Conservation (phyloP, 1,284 basidiomycete genomes). For the Puccinia novopanici region DNA sequence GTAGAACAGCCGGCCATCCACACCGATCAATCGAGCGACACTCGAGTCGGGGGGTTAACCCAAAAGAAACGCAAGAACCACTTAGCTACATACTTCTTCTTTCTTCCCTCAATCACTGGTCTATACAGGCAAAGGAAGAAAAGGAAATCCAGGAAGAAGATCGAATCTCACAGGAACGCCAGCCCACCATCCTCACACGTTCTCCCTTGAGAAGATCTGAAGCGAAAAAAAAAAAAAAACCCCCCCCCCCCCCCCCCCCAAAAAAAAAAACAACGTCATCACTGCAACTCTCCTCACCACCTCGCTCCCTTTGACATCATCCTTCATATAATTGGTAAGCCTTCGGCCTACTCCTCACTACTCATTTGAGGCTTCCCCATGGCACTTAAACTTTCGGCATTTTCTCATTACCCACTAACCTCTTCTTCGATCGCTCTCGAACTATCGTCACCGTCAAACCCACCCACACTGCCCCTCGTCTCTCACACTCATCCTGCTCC, state of each 20-base stretch:
- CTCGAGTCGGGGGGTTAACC: neutral
- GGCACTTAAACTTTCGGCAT: neutral
- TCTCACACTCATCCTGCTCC: neutral
- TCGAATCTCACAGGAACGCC: neutral
- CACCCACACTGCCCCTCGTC: neutral
- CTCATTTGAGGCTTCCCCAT: neutral
- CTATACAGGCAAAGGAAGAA: neutral
- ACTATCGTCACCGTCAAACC: neutral
- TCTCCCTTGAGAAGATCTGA: neutral
- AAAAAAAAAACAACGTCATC: neutral
- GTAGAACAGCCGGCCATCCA: neutral
- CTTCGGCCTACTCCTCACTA: neutral
- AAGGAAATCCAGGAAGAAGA: neutral
- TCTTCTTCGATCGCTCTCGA: neutral
- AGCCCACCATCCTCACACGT: neutral
- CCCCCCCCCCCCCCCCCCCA: too few species aligned
- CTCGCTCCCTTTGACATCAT: neutral
- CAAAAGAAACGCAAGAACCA: neutral
- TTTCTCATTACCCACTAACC: neutral
- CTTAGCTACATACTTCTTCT: neutral
- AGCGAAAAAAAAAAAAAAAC: neutral
- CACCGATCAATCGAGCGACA: slow-evolving; percentile 4
- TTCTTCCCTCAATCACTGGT: neutral
- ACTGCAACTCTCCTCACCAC: neutral
- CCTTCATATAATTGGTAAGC: neutral